Evolutionary conservation across 805 yeast species (phyloP).

Genomic region (Kodamaea sagamina): DNA sequence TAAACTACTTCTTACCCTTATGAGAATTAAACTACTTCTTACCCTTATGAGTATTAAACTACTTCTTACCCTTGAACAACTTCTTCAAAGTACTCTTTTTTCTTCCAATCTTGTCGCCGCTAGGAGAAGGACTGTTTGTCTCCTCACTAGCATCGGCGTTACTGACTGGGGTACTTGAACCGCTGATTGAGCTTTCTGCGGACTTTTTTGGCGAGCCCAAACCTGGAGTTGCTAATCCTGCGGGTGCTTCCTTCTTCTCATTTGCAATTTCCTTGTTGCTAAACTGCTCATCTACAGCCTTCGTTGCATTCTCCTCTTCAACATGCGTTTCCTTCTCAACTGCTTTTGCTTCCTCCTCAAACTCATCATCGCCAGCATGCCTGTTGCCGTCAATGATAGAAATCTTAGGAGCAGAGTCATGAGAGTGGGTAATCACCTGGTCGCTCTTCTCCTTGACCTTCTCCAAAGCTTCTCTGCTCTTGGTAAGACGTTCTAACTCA

Average conservation of each 20-base stretch:
- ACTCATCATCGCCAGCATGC: slow-evolving; percentile 22
- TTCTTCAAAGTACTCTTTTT: slow-evolving; percentile 17
- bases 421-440: slow-evolving; percentile 17
- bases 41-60: too few species aligned
- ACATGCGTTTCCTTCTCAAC: slow-evolving; percentile 1
- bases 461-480: slow-evolving; percentile 18
- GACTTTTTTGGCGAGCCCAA: slow-evolving; percentile 4
- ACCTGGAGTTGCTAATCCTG: too few species aligned
- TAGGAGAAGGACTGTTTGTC: slow-evolving; percentile 5
- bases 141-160: slow-evolving; percentile 9
- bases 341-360: not conserved
- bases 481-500: slow-evolving; percentile 21
- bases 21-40: too few species aligned
- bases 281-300: too few species aligned
- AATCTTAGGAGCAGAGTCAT: slow-evolving; percentile 16
- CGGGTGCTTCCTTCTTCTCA: too few species aligned
- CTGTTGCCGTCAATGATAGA: slow-evolving; percentile 42
- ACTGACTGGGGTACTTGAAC: slow-evolving; percentile 6
- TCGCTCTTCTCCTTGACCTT: slow-evolving; percentile 22
- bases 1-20: too few species aligned
- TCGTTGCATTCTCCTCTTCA: too few species aligned
- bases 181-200: slow-evolving; percentile 8
- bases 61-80: slow-evolving; percentile 18
- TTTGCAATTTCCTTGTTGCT: too few species aligned
- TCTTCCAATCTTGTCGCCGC: slow-evolving; percentile 9